Base-by-base conservation (phyloP, 2,329 filamentous ascomycete species). In the Epichloe gansuensis region DNA sequence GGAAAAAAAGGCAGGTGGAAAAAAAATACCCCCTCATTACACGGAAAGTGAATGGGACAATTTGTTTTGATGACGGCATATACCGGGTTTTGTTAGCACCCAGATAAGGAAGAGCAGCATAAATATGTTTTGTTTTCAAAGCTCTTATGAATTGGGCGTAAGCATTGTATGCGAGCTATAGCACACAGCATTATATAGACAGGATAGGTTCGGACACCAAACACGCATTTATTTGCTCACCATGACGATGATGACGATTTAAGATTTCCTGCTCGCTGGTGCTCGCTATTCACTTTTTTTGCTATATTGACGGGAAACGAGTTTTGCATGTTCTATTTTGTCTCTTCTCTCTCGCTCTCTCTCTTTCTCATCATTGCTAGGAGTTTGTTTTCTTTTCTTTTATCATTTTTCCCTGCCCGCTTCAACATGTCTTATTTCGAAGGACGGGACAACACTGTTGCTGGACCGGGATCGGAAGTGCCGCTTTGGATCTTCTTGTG, bases 71-170 rank as follows among this genome's bases (percentile, higher is more conserved):
- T 45, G 44, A 45, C 7, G 43, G 47, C 27, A 51, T 45, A 21
- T 31, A 48, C 7, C 23, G 44, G 13, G 15, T 27, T 15, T 51
- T 41, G 44, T 35, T 38, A 49, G 34, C 43, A 47, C 36, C 42
- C 34, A 15, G 41, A 36, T 27, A 43, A 34, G 38, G 41, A 49
- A 5, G 27, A 17, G 39, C 42, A 49, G 52, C 44, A 51, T 53
- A 40, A 42, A 50, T 40, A 48, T 49, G 36, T 52, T 52, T 54
- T 56, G 53, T 51, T 49, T 48, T 47, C 47, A 51, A 25, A 9
- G n/a, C 6, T n/a, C n/a, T 13, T 9, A 42, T 35, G 44, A 43
- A 23, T 40, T 9, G 34, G 46, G 51, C 31, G 39, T 40, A 21
- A 21, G 48, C 43, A 50, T 53, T 13, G n/a, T 36, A 38, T 46